Conservation (phyloP, 2,329 filamentous ascomycete genomes). For the Trichoderma endophyticum region DNA sequence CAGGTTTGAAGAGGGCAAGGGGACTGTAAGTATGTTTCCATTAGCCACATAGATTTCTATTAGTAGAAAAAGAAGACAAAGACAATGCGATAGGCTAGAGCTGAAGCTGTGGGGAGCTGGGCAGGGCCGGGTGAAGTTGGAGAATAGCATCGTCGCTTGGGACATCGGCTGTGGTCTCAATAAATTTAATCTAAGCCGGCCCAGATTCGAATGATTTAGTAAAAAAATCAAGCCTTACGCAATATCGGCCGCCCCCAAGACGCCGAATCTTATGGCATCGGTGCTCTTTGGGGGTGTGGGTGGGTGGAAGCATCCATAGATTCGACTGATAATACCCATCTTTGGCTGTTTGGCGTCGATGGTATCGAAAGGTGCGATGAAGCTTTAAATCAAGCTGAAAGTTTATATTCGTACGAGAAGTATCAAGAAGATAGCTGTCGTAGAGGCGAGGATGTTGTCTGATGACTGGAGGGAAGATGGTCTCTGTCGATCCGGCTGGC, state of each 20-base stretch:
- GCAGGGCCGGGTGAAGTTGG: background rate
- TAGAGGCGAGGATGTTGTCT: background rate
- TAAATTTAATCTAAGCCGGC: background rate
- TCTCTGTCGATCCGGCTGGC: background rate
- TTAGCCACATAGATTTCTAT: background rate
- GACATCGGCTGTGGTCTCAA: background rate
- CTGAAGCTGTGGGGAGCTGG: background rate
- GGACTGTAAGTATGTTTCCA: slow-evolving; percentile 29
- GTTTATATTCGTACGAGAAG: background rate
- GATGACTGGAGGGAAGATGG: background rate
- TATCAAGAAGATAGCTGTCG: background rate
- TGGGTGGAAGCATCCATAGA: slow-evolving; percentile 12
- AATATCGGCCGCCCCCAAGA: slow-evolving; percentile 42
- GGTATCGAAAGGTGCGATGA: background rate
- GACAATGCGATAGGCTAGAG: background rate
- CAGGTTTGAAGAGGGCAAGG: slow-evolving; percentile 44
- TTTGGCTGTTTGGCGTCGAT: background rate
- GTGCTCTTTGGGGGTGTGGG: background rate
- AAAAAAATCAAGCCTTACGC: slow-evolving; percentile 28
- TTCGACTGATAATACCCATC: slow-evolving; percentile 5
- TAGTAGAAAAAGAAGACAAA: background rate
- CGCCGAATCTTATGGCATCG: slow-evolving; percentile 37
- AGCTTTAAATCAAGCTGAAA: too few species aligned
- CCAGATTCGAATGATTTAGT: background rate
- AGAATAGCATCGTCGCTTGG: background rate